Evolutionary conservation across 1,284 basidiomycete genomes (phyloP).

Genomic region (Leucoagaricus sp.): DNA sequence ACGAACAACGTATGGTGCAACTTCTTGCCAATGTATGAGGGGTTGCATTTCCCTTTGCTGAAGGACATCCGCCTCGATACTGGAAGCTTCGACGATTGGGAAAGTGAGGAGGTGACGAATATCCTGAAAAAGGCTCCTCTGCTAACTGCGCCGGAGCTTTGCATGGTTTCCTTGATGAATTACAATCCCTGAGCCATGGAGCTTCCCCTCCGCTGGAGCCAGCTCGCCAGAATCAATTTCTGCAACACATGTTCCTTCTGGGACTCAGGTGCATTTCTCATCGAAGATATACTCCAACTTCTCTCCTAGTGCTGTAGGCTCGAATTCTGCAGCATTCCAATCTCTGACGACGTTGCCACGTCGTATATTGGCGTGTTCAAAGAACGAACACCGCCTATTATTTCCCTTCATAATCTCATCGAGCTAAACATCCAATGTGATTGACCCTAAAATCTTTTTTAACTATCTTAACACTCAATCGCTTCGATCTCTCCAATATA

Average conservation of each 20-base stretch:
- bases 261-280: neutral
- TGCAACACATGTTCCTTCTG: neutral
- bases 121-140: neutral
- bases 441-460: neutral
- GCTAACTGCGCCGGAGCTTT: neutral
- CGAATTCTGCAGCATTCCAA: neutral
- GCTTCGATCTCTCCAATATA: neutral
- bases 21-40: neutral
- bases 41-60: neutral
- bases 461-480: neutral
- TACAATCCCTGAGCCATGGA: neutral
- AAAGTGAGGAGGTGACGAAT: neutral
- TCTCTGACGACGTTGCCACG: neutral
- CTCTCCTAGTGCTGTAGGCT: neutral
- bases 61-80: neutral
- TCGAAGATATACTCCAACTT: neutral
- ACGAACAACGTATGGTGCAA: neutral
- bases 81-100: neutral
- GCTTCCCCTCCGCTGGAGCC: conserved; percentile 1
- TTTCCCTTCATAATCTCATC: neutral
- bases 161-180: neutral
- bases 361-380: neutral
- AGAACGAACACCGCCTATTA: no score
- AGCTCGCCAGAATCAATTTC: neutral
- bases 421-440: neutral